Conservation (phyloP, 1,284 basidiomycete genomes). For the Leccinum proximum region DNA sequence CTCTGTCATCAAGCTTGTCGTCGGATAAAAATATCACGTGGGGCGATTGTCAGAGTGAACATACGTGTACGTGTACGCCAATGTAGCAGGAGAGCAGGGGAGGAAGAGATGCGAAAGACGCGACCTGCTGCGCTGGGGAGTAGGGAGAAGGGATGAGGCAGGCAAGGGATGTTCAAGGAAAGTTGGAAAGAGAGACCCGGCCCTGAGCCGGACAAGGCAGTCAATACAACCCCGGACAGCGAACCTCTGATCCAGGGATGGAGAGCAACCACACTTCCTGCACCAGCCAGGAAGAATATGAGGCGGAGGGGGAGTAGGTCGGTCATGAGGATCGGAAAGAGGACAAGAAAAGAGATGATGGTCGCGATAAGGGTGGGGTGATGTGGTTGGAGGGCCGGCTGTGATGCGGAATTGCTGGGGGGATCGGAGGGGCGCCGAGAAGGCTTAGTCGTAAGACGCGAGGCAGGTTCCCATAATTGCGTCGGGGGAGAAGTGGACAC, state of each 20-base stretch:
- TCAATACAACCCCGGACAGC: conserved; percentile 5
- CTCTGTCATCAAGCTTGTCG: conserved; percentile 50
- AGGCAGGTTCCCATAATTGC: conserved; percentile 2
- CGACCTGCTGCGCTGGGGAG: neutral
- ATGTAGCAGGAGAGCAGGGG: neutral
- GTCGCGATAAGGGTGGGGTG: conserved; percentile 39
- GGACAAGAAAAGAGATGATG: conserved; percentile 40
- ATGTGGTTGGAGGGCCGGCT: conserved; percentile 27
- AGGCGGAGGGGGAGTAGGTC: conserved; percentile 55
- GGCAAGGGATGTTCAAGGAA: conserved; percentile 3
- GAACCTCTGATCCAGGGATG: conserved; percentile 6
- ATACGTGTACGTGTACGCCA: neutral
- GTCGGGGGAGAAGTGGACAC: neutral
- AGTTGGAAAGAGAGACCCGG: conserved; percentile 21
- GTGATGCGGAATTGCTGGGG: too few species aligned
- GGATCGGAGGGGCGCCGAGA: neutral
- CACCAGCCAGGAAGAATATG: conserved; percentile 52
- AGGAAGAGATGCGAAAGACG: neutral
- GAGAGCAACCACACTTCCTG: conserved; percentile 40
- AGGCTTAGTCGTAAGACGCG: neutral
- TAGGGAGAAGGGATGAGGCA: conserved; percentile 4
- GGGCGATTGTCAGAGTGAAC: conserved; percentile 14
- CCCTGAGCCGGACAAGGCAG: conserved; percentile 12
- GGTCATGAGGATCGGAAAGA: conserved; percentile 43
- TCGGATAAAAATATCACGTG: conserved; percentile 30